Evolutionary conservation across 192 early-diverging fungal species (phyloP), one percentile per base, ranked within the genome.

Genomic region (Gaertneriomyces semiglobifer): DNA sequence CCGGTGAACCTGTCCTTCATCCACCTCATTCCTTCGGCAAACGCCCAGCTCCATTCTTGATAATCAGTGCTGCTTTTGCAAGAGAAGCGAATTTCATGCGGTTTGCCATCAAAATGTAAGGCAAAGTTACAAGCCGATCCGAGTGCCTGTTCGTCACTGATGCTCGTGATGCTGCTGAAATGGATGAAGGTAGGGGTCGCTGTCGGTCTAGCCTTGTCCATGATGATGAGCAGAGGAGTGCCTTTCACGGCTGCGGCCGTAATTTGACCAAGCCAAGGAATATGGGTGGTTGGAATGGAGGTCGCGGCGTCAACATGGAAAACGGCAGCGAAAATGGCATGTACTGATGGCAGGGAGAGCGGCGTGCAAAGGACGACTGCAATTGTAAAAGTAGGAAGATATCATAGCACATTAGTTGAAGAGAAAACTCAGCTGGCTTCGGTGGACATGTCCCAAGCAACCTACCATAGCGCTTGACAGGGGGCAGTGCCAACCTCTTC

Each of bases 71-170:
- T 50, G 6, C 50, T 48, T 11, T 54, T 19, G 1, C 66, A 50
- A 5, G 57, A 44, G 25, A 72, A 72, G 8, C 68, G 40, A 41
- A 52, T 43, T 38, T 72, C 70, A 10, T 46, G 53, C n/a, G 54
- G 48, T 50, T 68, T 65, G 44, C 12, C 52, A 19, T 65, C 65
- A n/a, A 70, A 19, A 33, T 61, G 58, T 18, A 72, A 10, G 38
- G 65, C 46, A 69, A 72, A 72, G 66, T 72, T 72, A 53, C 70
- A 72, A 41, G 70, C 70, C 4, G 70, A 65, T 6, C 58, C 41
- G 14, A 72, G 44, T 14, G 56, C 44, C 44, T 12, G 18, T 44
- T 72, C 70, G 44, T 69, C 66, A 5, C 58, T 43, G 6, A 72
- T 69, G n/a, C 19, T 66, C n/a, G 58, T 65, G 16, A 72, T 58